Evolutionary conservation across 2,329 filamentous ascomycete species (phyloP).

Genomic region (Pseudogymnoascus sp.): DNA sequence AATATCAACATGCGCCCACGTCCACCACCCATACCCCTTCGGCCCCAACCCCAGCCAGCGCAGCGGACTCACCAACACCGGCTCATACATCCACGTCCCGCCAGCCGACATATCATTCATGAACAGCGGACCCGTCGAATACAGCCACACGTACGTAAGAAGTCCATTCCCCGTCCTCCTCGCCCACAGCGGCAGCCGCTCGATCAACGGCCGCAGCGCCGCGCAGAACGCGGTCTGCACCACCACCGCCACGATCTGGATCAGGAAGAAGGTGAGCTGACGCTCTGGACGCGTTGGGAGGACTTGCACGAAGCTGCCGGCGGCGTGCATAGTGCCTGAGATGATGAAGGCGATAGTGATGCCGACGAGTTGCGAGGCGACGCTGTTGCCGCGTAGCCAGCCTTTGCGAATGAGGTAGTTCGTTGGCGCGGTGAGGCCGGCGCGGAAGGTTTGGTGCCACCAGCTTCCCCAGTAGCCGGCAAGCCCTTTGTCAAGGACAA

Average conservation of each 20-base stretch:
- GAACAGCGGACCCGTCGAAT: conserved; percentile 57
- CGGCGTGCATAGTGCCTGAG: conserved; percentile 63
- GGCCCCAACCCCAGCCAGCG: conserved; percentile 58
- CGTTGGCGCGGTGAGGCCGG: conserved; percentile 58
- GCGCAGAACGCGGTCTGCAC: conserved; percentile 44
- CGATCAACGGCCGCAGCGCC: conserved; percentile 29
- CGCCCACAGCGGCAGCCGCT: conserved; percentile 37
- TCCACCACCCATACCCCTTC: conserved; percentile 57
- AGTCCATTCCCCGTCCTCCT: conserved; percentile 51
- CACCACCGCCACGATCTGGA: conserved; percentile 60
- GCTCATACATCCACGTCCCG: conserved; percentile 75
- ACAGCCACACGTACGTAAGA: conserved; percentile 61
- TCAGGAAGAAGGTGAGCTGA: conserved; percentile 62
- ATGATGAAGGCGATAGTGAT: conserved; percentile 52
- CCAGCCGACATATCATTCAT: conserved; percentile 67
- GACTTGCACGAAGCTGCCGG: conserved; percentile 62
- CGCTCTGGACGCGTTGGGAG: conserved; percentile 43
- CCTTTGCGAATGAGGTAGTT: conserved; percentile 38
- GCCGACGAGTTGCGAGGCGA: conserved; percentile 29
- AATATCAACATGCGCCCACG: conserved; percentile 48
- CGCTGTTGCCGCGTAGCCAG: conserved; percentile 32
- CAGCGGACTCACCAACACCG: conserved; percentile 68
- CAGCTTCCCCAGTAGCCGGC: conserved; percentile 75
- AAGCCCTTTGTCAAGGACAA: conserved; percentile 63
- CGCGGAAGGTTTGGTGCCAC: conserved; percentile 89